Conservation (phyloP, 2,329 filamentous ascomycete species). For the Tolypocladium nubicola region DNA sequence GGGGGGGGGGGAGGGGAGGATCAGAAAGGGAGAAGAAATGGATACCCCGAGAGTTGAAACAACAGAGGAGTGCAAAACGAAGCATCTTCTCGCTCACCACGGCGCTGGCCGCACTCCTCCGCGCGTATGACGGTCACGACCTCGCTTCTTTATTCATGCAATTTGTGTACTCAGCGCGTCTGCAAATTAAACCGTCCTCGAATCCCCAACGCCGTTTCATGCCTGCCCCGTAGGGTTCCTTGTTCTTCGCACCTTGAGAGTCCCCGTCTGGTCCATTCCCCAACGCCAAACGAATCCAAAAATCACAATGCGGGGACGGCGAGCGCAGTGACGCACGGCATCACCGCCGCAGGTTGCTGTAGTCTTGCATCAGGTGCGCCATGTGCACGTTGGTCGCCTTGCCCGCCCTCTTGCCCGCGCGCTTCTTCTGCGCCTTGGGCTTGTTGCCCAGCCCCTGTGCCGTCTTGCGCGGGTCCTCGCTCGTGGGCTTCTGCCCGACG, state of each 20-base stretch:
- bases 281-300: background rate
- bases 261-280: background rate
- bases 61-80: background rate
- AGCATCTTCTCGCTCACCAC: background rate
- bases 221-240: background rate
- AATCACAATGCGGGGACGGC: background rate
- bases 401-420: conserved; percentile 53
- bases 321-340: background rate
- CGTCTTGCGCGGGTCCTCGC: conserved; percentile 57
- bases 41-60: background rate
- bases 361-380: conserved; percentile 71
- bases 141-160: background rate
- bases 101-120: background rate
- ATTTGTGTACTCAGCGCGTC: background rate
- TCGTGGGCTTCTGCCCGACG: conserved; percentile 75
- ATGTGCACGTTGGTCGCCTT: conserved; percentile 87
- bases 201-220: background rate
- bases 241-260: background rate
- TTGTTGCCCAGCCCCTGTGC: conserved; percentile 33
- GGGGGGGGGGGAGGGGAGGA: too few relatives aligned
- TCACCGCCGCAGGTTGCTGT: conserved; percentile 35
- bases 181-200: background rate
- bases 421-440: conserved; percentile 65
- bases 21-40: background rate
- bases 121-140: background rate